Conservation (phyloP, 2,329 filamentous ascomycete genomes). For the Pseudogymnoascus verrucosus region DNA sequence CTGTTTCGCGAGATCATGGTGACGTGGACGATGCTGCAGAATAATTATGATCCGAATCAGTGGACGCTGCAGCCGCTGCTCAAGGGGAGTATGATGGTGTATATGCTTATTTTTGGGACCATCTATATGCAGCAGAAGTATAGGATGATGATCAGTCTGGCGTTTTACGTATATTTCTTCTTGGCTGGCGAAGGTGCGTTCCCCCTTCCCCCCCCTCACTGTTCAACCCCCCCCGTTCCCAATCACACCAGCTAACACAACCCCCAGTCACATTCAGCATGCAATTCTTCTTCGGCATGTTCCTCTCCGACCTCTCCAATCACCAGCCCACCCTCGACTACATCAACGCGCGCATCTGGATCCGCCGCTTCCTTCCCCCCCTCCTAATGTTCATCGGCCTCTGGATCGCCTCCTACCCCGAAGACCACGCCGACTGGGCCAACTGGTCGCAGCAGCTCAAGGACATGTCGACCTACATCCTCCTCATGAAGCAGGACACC, state of each 20-base stretch:
- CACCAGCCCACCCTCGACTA: constrained; percentile 41
- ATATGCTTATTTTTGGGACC: constrained; percentile 44
- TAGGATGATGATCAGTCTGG: constrained; percentile 39
- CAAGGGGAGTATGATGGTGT: constrained; percentile 46
- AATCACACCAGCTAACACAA: background rate
- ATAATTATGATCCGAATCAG: constrained; percentile 49
- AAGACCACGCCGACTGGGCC: constrained; percentile 44
- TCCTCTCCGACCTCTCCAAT: constrained; percentile 52
- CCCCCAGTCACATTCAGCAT: constrained; percentile 42
- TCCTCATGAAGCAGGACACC: constrained; percentile 39
- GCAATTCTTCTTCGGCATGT: constrained; percentile 55
- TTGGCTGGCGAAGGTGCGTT: constrained; percentile 15
- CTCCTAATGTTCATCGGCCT: constrained; percentile 45
- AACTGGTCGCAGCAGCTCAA: constrained; percentile 41
- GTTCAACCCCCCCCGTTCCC: constrained; percentile 24
- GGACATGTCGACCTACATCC: constrained; percentile 35
- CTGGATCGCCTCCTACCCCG: constrained; percentile 52
- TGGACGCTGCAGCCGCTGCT: constrained; percentile 51
- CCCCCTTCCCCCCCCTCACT: constrained; percentile 1
- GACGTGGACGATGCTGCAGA: constrained; percentile 44
- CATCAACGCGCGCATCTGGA: constrained; percentile 35
- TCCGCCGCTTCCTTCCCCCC: constrained; percentile 37
- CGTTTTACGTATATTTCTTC: constrained; percentile 42
- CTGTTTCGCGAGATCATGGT: constrained; percentile 38
- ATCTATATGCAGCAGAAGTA: constrained; percentile 41